These are phyloP conservation scores for Inga leiocalycina DNA, from an alignment of 306 rosid species.

Conservation along the genomic window DNA sequence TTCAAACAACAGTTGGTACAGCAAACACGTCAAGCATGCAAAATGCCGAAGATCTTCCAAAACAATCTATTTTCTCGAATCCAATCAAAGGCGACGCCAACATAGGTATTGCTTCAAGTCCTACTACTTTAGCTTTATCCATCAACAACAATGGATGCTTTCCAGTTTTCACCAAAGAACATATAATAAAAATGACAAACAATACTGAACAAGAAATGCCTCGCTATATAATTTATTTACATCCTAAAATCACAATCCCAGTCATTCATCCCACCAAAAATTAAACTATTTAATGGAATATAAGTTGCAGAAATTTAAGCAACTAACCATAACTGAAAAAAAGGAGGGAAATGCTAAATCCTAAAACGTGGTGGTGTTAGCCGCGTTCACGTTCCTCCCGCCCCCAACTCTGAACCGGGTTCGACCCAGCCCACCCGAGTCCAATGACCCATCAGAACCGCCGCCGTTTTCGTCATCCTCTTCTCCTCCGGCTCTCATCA, in stretches of 20 bases:
- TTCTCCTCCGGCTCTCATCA: conserved; percentile 47
- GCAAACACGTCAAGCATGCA: no score
- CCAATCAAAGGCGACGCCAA: neutral
- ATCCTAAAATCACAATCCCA: neutral
- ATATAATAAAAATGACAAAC: no score
- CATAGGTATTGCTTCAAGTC: neutral
- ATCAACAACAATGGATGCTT: neutral
- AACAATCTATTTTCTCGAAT: neutral
- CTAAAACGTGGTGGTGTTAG: conserved; percentile 50
- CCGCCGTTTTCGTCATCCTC: conserved; percentile 27
- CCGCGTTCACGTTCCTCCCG: conserved; percentile 31
- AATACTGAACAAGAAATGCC: neutral
- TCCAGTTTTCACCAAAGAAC: neutral
- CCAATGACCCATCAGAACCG: conserved; percentile 21
- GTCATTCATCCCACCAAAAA: neutral
- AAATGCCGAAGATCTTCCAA: neutral
- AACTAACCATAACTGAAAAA: neutral
- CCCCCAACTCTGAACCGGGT: conserved; percentile 37
- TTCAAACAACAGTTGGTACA: neutral
- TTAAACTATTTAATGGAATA: neutral
- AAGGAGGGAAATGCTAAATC: neutral
- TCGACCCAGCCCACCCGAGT: conserved; percentile 31
- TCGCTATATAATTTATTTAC: neutral
- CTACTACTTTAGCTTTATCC: neutral
- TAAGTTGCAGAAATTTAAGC: neutral